These are phyloP conservation scores for Craterostigma plantagineum DNA, from an alignment of 257 asterid species.

Conservation along the genomic window DNA sequence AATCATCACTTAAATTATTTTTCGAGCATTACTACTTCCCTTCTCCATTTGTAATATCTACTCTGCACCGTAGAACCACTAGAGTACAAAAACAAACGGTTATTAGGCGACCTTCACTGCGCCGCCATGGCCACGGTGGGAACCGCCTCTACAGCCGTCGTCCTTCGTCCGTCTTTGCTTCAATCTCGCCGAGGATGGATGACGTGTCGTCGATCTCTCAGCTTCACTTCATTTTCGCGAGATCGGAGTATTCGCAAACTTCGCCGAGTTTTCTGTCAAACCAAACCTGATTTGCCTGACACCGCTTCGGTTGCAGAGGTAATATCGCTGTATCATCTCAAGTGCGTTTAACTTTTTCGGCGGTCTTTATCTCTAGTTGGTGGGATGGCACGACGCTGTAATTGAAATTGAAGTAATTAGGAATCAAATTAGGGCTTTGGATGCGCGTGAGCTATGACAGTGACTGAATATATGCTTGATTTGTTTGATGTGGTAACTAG, in stretches of 20 bases:
- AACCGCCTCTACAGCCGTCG: slow-evolving; percentile 37
- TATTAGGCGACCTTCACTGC: slow-evolving; percentile 9
- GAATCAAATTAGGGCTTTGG: too few species aligned
- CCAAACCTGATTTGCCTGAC: slow-evolving; percentile 19
- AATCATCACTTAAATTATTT: too few species aligned
- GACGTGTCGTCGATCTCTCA: slow-evolving; percentile 11
- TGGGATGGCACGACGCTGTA: not conserved
- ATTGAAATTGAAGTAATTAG: too few species aligned
- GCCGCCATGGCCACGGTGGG: slow-evolving; percentile 52
- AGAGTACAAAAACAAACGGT: slow-evolving; percentile 4
- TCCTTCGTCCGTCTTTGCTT: slow-evolving; percentile 14
- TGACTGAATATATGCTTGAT: not conserved
- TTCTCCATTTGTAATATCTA: too few species aligned
- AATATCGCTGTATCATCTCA: not conserved
- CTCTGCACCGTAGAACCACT: not conserved
- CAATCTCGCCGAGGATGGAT: slow-evolving; percentile 13
- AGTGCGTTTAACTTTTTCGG: not conserved
- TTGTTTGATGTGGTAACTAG: not conserved
- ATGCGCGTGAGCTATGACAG: too few species aligned
- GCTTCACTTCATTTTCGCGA: slow-evolving; percentile 15
- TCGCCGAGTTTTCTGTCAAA: slow-evolving; percentile 26
- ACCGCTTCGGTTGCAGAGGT: slow-evolving; percentile 22
- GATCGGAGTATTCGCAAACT: slow-evolving; percentile 12
- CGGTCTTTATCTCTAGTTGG: not conserved
- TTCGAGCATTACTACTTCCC: too few species aligned